Evolutionary conservation across 306 rosid species (phyloP).

Genomic region (Prunus campanulata): DNA sequence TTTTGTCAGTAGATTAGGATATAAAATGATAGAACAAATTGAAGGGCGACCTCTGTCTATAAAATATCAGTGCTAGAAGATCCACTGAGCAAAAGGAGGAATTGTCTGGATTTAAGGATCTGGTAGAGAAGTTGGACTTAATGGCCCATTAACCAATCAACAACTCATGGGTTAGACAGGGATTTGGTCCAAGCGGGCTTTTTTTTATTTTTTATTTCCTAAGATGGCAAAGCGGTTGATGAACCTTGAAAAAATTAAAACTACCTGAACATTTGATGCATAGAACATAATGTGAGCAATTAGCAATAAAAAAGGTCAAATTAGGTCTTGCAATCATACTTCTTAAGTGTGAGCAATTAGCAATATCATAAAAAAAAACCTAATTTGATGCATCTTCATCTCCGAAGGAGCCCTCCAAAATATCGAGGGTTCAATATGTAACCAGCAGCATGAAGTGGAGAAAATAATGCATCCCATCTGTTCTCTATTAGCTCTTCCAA

Average conservation of each 20-base stretch:
- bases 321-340: no score
- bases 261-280: no score
- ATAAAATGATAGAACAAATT: no score
- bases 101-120: neutral
- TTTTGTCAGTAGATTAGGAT: no score
- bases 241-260: no score
- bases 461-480: slow-evolving; percentile 52
- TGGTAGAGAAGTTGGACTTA: neutral
- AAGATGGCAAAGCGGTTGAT: no score
- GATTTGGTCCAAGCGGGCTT: neutral
- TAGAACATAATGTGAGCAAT: no score
- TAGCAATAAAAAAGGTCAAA: no score
- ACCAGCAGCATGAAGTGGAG: slow-evolving; percentile 59
- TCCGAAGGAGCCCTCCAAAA: slow-evolving; percentile 47
- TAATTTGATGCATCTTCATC: slow-evolving; percentile 36
- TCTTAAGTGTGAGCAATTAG: no score
- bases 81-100: neutral
- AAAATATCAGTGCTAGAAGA: no score
- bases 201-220: neutral
- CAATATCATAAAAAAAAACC: no score
- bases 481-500: slow-evolving; percentile 52
- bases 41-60: no score
- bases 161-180: neutral
- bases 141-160: neutral
- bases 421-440: slow-evolving; percentile 49